Evolutionary conservation across 1,284 basidiomycete species (phyloP).

Genomic region (Malassezia pachydermatis): DNA sequence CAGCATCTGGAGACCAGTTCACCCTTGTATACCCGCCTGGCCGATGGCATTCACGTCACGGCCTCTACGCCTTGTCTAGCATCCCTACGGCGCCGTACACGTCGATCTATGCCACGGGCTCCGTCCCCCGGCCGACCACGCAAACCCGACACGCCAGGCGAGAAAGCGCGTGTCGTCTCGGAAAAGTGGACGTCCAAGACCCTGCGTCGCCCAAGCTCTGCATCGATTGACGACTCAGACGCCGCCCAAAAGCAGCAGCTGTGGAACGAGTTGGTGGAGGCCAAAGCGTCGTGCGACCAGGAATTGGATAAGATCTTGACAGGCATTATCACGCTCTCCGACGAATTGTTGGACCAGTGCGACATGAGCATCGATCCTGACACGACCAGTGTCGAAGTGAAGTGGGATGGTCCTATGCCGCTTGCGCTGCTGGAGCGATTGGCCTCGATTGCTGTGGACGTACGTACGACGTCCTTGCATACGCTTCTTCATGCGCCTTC

Average conservation of each 20-base stretch:
- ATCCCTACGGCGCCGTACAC: background rate
- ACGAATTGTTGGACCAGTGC: constrained; percentile 1
- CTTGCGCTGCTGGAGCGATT: constrained; percentile 68
- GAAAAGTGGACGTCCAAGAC: background rate
- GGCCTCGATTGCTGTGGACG: constrained; percentile 86
- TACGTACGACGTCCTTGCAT: constrained; percentile 75
- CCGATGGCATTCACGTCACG: background rate
- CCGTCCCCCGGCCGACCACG: background rate
- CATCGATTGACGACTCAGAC: constrained; percentile 11
- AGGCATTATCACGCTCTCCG: background rate
- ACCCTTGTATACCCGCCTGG: background rate
- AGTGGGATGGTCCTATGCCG: constrained; percentile 21
- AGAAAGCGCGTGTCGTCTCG: constrained; percentile 9
- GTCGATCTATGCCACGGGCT: too few relatives aligned
- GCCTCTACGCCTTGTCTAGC: background rate
- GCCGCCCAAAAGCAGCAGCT: constrained; percentile 12
- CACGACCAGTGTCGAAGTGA: constrained; percentile 5
- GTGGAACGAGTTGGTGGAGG: constrained; percentile 14
- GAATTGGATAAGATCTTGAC: constrained; percentile 14
- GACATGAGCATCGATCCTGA: background rate
- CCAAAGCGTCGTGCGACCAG: constrained; percentile 10
- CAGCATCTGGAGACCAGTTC: background rate
- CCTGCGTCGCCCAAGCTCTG: constrained; percentile 7
- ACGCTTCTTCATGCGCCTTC: constrained; percentile 75
- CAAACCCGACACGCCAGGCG: background rate